Evolutionary conservation across 495 filamentous ascomycete genomes (phyloP).

Genomic region (Margaritispora aquatica): DNA sequence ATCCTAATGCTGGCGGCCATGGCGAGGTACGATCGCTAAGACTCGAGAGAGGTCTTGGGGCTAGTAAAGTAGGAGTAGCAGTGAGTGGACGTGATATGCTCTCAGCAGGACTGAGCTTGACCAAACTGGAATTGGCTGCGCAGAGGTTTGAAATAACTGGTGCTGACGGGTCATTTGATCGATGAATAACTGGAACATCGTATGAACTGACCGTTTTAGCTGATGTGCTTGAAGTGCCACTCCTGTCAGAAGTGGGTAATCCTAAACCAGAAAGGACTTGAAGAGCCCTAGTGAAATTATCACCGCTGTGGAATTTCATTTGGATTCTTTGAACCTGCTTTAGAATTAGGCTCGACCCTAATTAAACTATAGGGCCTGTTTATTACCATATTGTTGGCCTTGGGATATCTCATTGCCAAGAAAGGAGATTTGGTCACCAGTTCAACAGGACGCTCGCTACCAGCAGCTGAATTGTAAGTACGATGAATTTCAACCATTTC

Average conservation of each 20-base stretch:
- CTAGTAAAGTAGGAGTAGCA: background rate
- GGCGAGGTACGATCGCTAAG: background rate
- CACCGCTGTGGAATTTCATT: slow-evolving; percentile 32
- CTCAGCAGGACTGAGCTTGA: background rate
- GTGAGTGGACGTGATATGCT: background rate
- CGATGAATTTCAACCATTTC: slow-evolving; percentile 8
- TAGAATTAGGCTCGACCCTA: background rate
- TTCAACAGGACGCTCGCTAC: slow-evolving; percentile 22
- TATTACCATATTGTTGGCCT: slow-evolving; percentile 20
- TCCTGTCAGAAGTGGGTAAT: slow-evolving; percentile 21
- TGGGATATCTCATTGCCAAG: slow-evolving; percentile 30
- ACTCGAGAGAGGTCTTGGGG: background rate
- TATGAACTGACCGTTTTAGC: background rate
- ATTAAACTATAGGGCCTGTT: background rate
- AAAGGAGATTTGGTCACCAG: slow-evolving; percentile 24
- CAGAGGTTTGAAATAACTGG: background rate
- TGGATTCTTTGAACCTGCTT: slow-evolving; percentile 39
- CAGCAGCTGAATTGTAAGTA: slow-evolving; percentile 14
- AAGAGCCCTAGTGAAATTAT: slow-evolving; percentile 29
- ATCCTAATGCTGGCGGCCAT: background rate
- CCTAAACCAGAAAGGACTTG: slow-evolving; percentile 27
- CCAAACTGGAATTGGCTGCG: background rate
- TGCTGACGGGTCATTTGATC: background rate
- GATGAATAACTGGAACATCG: background rate
- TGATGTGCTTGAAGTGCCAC: background rate